These are phyloP conservation scores for Stylonectria norvegica DNA, from an alignment of 2,329 filamentous ascomycete genomes.

Conservation along the genomic window DNA sequence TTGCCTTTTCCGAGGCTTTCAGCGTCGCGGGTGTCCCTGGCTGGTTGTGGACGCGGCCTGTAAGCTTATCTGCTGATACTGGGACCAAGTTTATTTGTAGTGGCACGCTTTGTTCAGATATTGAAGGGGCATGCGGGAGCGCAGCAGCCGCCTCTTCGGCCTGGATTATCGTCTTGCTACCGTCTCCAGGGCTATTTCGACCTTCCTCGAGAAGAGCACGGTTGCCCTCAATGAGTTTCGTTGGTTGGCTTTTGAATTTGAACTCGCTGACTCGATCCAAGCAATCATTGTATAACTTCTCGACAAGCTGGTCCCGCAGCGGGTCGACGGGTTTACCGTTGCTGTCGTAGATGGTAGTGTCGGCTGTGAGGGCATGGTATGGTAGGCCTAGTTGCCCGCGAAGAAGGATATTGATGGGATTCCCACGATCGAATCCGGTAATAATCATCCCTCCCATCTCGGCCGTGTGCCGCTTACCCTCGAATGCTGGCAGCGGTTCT, in stretches of 20 bases:
- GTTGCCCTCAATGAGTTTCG: conserved; percentile 76
- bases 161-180: conserved; percentile 65
- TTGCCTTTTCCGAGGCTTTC: conserved; percentile 73
- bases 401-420: conserved; percentile 87
- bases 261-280: conserved; percentile 88
- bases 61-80: conserved; percentile 64
- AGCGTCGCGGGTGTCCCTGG: conserved; percentile 65
- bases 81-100: conserved; percentile 57
- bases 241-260: conserved; percentile 70
- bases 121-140: conserved; percentile 51
- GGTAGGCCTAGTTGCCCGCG: conserved; percentile 84
- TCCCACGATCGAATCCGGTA: conserved; percentile 92
- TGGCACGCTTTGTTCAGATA: conserved; percentile 53
- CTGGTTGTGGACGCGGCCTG: conserved; percentile 69
- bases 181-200: conserved; percentile 70
- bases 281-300: conserved; percentile 92
- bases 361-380: conserved; percentile 76
- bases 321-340: conserved; percentile 76
- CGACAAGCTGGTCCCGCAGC: conserved; percentile 74
- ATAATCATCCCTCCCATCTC: conserved; percentile 99
- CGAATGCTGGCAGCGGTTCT: conserved; percentile 48
- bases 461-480: conserved; percentile 68
- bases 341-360: conserved; percentile 85
- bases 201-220: conserved; percentile 77
- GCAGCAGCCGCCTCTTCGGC: conserved; percentile 67